Base-by-base conservation (phyloP, 2,329 filamentous ascomycete genomes). In the Gnomoniopsis sp. region DNA sequence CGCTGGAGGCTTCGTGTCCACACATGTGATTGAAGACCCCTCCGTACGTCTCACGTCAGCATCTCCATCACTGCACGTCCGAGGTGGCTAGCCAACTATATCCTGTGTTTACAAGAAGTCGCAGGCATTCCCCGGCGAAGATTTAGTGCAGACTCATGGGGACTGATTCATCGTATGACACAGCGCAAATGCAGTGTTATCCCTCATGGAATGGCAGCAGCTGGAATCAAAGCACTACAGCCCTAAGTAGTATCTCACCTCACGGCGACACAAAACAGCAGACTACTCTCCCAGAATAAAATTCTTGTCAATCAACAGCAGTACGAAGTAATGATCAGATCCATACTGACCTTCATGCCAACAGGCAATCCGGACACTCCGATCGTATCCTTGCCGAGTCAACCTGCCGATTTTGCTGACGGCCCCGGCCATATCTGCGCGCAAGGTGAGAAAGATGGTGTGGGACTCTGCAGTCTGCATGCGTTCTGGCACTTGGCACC, bases 31-130 rank as follows among this genome's bases (percentile, higher is more conserved):
- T 12, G 44, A 38, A 53, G n/a, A 33, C 19, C 53, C 30, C 34
- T 36, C 14, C 50, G 30, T 19, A 17, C 30, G 53, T 57, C 60
- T 62, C 60, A 62, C 60, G 60, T 62, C 60, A 62, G 57, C 59
- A 49, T 34, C 53, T 56, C 19, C 50, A 54, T 54, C 50, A 59
- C 36, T 43, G 41, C 49, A 52, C 26, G 38, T 50, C 10, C 43
- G 49, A 15, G 33, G 17, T n/a, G 43, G 41, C 30, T 21, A 26
- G 3, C 43, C 44, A 47, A 47, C 3, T 3, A 36, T 36, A 22
- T 48, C 15, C 23, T 22, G 19, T n/a, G n/a, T 19, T 23, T 10
- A 15, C 10, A 30, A 17, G 2, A 11, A 34, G 12, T 15, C 10
- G 22, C 36, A 41, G 19, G 26, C 41, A 48, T 33, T 10, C 17